Evolutionary conservation across 768 basidiomycete species (phyloP).

Genomic region (Brasilioporus rufonigricans): DNA sequence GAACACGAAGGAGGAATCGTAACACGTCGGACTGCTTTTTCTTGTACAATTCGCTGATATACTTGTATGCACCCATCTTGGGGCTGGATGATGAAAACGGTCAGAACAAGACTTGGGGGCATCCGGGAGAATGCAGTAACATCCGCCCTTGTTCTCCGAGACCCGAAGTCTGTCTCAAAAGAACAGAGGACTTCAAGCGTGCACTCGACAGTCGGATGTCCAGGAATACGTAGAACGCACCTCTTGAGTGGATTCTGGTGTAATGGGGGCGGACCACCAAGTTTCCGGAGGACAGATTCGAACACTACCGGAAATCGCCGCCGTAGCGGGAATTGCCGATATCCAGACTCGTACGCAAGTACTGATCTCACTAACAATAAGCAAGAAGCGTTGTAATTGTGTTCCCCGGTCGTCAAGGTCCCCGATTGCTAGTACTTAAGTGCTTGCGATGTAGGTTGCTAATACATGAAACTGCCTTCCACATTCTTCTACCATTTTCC

Average conservation of each 20-base stretch:
- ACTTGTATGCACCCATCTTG: constrained; percentile 94
- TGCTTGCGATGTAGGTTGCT: background rate
- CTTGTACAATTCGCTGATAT: constrained; percentile 96
- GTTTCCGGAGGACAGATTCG: background rate
- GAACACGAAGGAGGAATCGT: constrained; percentile 95
- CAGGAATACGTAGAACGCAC: constrained; percentile 21
- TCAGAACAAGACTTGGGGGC: constrained; percentile 6
- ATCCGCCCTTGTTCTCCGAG: constrained; percentile 25
- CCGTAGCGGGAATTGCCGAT: constrained; percentile 25
- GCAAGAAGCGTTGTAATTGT: constrained; percentile 5
- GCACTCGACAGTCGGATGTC: background rate
- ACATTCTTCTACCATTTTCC: background rate
- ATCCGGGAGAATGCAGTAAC: constrained; percentile 16
- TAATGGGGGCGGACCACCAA: constrained; percentile 10
- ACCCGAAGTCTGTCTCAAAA: background rate
- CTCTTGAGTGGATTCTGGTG: constrained; percentile 26
- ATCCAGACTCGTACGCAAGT: constrained; percentile 6
- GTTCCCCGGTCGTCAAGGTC: constrained; percentile 21
- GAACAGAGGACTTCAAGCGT: constrained; percentile 1
- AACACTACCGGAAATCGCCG: constrained; percentile 21
- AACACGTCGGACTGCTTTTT: constrained; percentile 98
- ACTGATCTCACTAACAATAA: constrained; percentile 15
- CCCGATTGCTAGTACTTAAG: constrained; percentile 9
- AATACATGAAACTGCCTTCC: background rate
- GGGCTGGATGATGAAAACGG: constrained; percentile 31